Percentiles rank a stretch among this genome's conserved stretches.
These are phyloP conservation scores for Septoria linicola DNA, from an alignment of 2,329 filamentous ascomycete species.

Conservation along the genomic window DNA sequence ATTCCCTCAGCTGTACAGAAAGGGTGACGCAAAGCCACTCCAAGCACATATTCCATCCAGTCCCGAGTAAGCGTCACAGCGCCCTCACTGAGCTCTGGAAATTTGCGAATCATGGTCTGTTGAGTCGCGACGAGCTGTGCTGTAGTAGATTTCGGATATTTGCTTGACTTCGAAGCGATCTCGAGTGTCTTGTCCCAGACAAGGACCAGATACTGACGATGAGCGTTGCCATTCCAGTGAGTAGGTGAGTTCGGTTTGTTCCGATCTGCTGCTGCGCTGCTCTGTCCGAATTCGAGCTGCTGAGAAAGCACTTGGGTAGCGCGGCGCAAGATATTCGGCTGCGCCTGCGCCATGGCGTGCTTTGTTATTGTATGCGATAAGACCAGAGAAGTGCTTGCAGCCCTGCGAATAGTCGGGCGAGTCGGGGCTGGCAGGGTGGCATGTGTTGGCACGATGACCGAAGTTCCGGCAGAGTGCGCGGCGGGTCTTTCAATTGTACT, in stretches of 20 bases:
- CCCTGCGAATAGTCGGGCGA: conserved; percentile 1
- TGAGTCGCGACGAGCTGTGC: conserved; percentile 25
- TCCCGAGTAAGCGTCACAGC: conserved; percentile 19
- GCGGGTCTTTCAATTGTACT: background rate
- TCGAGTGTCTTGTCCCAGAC: conserved; percentile 31
- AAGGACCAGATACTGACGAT: conserved; percentile 26
- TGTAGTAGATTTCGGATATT: conserved; percentile 16
- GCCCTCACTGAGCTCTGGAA: conserved; percentile 30
- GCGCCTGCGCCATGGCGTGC: conserved; percentile 8
- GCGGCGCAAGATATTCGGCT: conserved; percentile 26
- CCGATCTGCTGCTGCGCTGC: conserved; percentile 22
- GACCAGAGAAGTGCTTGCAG: conserved; percentile 5
- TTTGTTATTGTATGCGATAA: background rate
- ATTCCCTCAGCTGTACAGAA: conserved; percentile 31
- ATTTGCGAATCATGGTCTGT: conserved; percentile 26
- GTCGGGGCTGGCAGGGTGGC: background rate
- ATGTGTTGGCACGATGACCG: conserved; percentile 5
- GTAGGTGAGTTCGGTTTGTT: conserved; percentile 27
- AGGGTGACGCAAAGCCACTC: conserved; percentile 25
- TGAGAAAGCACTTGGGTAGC: conserved; percentile 22
- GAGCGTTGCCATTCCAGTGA: conserved; percentile 30
- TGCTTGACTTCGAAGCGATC: conserved; percentile 19
- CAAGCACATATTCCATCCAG: conserved; percentile 35
- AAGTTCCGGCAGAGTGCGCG: conserved; percentile 1
- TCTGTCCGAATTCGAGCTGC: conserved; percentile 27